phyloP scores from a whole-genome alignment of 75 land plant species.

The Picea sitchensis region DNA sequence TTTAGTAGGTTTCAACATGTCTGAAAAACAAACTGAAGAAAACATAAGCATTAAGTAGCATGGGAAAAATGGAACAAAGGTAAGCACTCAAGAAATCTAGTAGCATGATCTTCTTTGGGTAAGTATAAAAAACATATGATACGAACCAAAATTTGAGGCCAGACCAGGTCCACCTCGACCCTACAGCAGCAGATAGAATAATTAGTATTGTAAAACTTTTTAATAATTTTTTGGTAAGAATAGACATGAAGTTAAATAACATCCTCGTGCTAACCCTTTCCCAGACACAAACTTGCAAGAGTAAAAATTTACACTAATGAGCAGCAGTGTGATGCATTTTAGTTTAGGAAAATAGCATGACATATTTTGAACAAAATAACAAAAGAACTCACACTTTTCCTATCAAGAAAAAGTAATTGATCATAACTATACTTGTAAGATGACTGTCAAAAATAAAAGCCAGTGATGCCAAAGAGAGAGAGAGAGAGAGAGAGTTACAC shows the following conservation, averaged over 20 bases:
- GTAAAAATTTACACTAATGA: background rate
- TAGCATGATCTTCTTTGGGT: no score
- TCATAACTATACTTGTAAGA: no score
- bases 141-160: slow-evolving; percentile 53
- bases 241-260: background rate
- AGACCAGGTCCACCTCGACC: slow-evolving; percentile 81
- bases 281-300: background rate
- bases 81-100: no score
- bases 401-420: background rate
- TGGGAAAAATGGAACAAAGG: no score
- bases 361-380: background rate
- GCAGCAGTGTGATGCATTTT: background rate
- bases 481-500: no score
- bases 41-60: no score
- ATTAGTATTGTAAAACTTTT: background rate
- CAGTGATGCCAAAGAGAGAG: no score
- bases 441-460: no score
- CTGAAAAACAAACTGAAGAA: no score
- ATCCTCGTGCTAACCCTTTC: background rate
- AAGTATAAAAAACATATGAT: background rate
- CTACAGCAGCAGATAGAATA: slow-evolving; percentile 30
- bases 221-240: background rate
- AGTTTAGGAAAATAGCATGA: background rate
- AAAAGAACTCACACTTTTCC: background rate
- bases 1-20: background rate